Evolutionary conservation across 306 rosid genomes (phyloP).

Genomic region (Glycyrrhiza uralensis): DNA sequence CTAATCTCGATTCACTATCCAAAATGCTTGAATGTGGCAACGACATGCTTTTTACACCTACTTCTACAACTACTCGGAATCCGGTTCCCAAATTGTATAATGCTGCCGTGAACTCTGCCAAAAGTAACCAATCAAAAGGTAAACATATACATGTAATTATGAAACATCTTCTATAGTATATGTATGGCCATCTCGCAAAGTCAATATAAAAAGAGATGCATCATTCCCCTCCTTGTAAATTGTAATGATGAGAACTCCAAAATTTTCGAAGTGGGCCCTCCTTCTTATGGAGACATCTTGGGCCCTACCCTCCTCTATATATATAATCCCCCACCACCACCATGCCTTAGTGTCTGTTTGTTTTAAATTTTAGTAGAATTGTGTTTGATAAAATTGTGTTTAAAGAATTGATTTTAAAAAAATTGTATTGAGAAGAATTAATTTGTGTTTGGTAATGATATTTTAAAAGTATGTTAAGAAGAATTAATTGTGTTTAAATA

Average conservation of each 20-base stretch:
- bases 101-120: not conserved
- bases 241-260: constrained; percentile 43
- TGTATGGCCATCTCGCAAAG: constrained; percentile 34
- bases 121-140: constrained; percentile 22
- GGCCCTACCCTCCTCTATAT: constrained; percentile 28
- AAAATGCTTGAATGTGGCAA: too few relatives aligned
- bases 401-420: too few relatives aligned
- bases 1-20: too few relatives aligned
- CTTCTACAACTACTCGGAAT: too few relatives aligned
- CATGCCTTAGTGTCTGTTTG: not conserved
- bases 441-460: too few relatives aligned
- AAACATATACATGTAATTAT: constrained; percentile 21
- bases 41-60: too few relatives aligned
- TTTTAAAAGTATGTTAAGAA: too few relatives aligned
- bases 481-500: too few relatives aligned
- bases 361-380: too few relatives aligned
- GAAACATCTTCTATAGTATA: constrained; percentile 22
- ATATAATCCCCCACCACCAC: not conserved
- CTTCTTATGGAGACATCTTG: constrained; percentile 17
- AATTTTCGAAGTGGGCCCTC: constrained; percentile 32
- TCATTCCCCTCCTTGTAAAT: constrained; percentile 33
- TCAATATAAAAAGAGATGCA: constrained; percentile 54
- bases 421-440: too few relatives aligned
- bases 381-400: too few relatives aligned
- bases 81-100: not conserved